Conservation (phyloP, 352 stramenopile genomes). For the Phytophthora palmivora region DNA sequence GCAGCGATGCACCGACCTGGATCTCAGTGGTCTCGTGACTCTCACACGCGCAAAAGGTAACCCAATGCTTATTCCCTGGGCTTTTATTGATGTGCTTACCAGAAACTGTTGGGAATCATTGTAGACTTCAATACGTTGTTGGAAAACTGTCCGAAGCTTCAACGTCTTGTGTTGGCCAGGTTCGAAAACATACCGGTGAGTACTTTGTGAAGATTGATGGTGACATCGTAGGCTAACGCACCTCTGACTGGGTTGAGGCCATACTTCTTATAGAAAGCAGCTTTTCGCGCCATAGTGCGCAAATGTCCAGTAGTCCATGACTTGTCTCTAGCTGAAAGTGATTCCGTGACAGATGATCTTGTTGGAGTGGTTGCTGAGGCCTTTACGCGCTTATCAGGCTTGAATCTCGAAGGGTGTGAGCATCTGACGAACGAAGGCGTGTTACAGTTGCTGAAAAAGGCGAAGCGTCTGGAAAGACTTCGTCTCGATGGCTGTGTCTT, state of each 20-base stretch:
- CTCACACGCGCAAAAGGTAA: slow-evolving; percentile 43
- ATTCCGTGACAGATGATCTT: slow-evolving; percentile 63
- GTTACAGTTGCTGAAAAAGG: slow-evolving; percentile 48
- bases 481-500: slow-evolving; percentile 55
- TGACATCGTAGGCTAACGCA: slow-evolving; percentile 4
- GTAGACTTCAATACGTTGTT: slow-evolving; percentile 52
- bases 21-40: slow-evolving; percentile 47
- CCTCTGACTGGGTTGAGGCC: slow-evolving; percentile 15
- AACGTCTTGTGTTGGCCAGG: slow-evolving; percentile 47
- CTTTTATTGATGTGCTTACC: not conserved
- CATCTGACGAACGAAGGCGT: slow-evolving; percentile 67
- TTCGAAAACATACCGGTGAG: slow-evolving; percentile 48
- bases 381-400: slow-evolving; percentile 45
- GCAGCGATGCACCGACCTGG: slow-evolving; percentile 47
- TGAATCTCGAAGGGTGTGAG: slow-evolving; percentile 59
- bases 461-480: slow-evolving; percentile 41
- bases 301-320: slow-evolving; percentile 37
- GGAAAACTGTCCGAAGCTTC: slow-evolving; percentile 43
- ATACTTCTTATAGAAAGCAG: slow-evolving; percentile 54
- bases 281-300: slow-evolving; percentile 38
- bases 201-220: not conserved
- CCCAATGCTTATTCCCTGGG: not conserved
- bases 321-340: slow-evolving; percentile 52
- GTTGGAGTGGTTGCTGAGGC: slow-evolving; percentile 39
- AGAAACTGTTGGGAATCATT: slow-evolving; percentile 5